Percentiles rank a stretch among this genome's conserved stretches.
Evolutionary conservation across 306 rosid genomes (phyloP).

Genomic region (Prinsepia uniflora): DNA sequence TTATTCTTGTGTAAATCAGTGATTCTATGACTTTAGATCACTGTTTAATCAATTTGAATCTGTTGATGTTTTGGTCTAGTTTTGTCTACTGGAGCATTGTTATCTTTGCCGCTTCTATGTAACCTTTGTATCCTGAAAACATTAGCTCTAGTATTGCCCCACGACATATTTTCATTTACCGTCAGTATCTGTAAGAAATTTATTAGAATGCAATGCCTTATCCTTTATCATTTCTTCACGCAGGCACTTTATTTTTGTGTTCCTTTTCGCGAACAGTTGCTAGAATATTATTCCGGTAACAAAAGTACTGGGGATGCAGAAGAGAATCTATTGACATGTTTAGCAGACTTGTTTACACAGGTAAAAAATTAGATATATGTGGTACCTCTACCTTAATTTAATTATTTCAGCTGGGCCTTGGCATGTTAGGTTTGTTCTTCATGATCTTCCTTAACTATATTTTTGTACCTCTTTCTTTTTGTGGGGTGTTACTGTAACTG

Average conservation of each 20-base stretch:
- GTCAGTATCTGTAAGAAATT: not conserved
- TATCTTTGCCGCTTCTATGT: not conserved
- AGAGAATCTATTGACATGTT: slow-evolving; percentile 96
- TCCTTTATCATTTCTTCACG: slow-evolving; percentile 15
- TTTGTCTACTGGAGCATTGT: not conserved
- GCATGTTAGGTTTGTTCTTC: not conserved
- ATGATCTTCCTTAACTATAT: not conserved
- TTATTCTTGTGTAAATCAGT: too few relatives aligned
- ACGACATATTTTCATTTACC: not conserved
- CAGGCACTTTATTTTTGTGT: slow-evolving; percentile 99
- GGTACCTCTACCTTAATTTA: not conserved
- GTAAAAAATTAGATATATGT: slow-evolving; percentile 29
- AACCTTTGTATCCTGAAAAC: not conserved
- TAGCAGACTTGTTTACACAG: slow-evolving; percentile 96
- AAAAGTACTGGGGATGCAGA: slow-evolving; percentile 66
- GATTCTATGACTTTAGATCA: too few relatives aligned
- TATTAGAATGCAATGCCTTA: not conserved
- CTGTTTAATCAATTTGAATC: too few relatives aligned
- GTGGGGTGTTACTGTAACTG: not conserved
- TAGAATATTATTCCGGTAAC: slow-evolving; percentile 77
- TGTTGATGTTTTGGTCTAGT: too few relatives aligned
- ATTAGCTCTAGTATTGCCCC: not conserved
- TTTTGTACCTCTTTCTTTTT: not conserved
- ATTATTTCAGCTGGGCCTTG: not conserved
- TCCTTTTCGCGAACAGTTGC: slow-evolving; percentile 93